phyloP scores from a whole-genome alignment of 2,329 filamentous ascomycete genomes.

The Magnaporthiopsis poae region DNA sequence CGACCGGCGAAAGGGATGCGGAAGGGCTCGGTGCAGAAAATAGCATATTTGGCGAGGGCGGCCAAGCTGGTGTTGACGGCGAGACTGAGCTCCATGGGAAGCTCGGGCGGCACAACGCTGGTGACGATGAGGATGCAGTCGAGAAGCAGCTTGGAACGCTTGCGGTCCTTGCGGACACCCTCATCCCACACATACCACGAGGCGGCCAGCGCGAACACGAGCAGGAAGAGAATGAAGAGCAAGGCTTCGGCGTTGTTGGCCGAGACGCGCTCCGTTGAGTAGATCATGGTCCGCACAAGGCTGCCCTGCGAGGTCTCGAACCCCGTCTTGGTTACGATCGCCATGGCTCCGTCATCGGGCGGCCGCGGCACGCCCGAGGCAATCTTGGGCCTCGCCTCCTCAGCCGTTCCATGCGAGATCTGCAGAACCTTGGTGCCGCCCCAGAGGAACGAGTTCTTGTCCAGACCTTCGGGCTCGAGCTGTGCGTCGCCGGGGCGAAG shows the following conservation, averaged over 20 bases:
- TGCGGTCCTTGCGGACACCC: conserved; percentile 85
- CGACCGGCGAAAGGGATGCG: conserved; percentile 92
- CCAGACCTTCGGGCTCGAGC: conserved; percentile 80
- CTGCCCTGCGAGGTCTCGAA: conserved; percentile 98
- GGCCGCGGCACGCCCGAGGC: conserved; percentile 70
- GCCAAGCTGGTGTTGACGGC: conserved; percentile 96
- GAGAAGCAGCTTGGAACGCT: conserved; percentile 90
- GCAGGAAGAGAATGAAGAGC: conserved; percentile 93
- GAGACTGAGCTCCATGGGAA: conserved; percentile 94
- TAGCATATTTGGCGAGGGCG: conserved; percentile 86
- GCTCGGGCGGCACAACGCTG: conserved; percentile 92
- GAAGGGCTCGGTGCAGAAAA: conserved; percentile 98
- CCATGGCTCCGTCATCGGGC: conserved; percentile 87
- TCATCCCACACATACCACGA: conserved; percentile 99
- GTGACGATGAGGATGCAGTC: conserved; percentile 98
- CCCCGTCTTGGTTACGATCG: conserved; percentile 89
- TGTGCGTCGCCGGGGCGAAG: conserved; percentile 70
- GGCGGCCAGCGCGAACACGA: conserved; percentile 90
- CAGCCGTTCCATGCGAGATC: conserved; percentile 74
- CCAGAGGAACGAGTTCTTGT: conserved; percentile 94
- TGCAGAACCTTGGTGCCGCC: conserved; percentile 96
- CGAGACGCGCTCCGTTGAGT: conserved; percentile 96
- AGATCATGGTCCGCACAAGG: conserved; percentile 97
- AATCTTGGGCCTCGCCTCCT: conserved; percentile 61
- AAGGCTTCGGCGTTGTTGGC: conserved; percentile 93